phyloP scores from a whole-genome alignment of 805 yeast species.

The Candida tallmaniae region DNA sequence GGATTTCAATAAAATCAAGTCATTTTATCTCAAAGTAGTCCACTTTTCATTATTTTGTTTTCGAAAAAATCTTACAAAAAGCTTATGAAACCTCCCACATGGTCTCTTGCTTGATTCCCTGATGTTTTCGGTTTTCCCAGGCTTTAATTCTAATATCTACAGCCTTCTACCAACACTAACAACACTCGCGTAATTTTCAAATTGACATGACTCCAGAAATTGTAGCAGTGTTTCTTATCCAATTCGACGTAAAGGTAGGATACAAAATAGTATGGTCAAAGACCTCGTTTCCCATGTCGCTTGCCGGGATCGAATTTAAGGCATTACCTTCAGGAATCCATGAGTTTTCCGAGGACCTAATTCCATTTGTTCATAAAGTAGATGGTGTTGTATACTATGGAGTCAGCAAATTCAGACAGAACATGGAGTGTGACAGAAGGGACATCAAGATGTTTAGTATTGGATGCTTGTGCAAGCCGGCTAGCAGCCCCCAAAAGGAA shows the following conservation, averaged over 20 bases:
- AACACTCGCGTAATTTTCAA: too few relatives aligned
- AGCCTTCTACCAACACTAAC: too few relatives aligned
- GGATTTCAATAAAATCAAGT: too few relatives aligned
- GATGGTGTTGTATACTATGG: constrained; percentile 29
- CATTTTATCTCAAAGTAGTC: too few relatives aligned
- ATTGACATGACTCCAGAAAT: not conserved
- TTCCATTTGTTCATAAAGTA: constrained; percentile 26
- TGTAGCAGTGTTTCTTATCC: constrained; percentile 15
- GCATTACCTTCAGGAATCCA: constrained; percentile 40
- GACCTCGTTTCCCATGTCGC: constrained; percentile 13
- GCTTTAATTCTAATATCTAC: too few relatives aligned
- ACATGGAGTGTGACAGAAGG: constrained; percentile 15
- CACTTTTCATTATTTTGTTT: too few relatives aligned
- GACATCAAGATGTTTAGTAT: constrained; percentile 36
- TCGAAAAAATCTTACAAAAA: too few relatives aligned
- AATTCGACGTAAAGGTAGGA: constrained; percentile 33
- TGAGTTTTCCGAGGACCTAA: constrained; percentile 24
- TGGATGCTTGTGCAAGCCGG: constrained; percentile 33
- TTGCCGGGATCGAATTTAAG: constrained; percentile 35
- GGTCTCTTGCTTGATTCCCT: too few relatives aligned
- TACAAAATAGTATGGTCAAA: constrained; percentile 35
- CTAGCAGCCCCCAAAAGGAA: constrained; percentile 5
- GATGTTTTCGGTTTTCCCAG: too few relatives aligned
- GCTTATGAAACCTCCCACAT: too few relatives aligned
- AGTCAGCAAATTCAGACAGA: constrained; percentile 23